Conservation (phyloP, 2,329 filamentous ascomycete genomes). For the Alternaria sp. region DNA sequence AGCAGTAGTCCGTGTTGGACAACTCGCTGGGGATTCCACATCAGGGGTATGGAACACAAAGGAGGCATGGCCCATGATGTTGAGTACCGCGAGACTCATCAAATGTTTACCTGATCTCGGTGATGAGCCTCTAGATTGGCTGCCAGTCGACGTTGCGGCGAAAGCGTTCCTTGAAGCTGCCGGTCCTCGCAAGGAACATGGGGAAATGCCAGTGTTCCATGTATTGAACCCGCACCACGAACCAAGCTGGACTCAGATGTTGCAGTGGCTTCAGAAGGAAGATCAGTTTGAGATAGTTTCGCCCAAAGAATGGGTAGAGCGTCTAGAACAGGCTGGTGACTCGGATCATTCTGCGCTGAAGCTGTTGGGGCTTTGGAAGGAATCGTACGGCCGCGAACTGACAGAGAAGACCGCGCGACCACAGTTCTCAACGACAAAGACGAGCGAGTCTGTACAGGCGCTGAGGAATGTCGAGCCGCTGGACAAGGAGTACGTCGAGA, state of each 20-base stretch:
- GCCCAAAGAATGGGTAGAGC: conserved; percentile 51
- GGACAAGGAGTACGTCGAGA: conserved; percentile 52
- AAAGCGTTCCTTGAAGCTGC: conserved; percentile 57
- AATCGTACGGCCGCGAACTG: conserved; percentile 43
- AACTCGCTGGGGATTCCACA: conserved; percentile 47
- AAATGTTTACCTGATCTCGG: conserved; percentile 37
- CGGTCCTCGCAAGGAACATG: conserved; percentile 8
- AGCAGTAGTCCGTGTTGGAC: conserved; percentile 48
- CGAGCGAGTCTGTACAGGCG: conserved; percentile 41
- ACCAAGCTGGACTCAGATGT: conserved; percentile 55
- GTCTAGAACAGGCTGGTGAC: conserved; percentile 44
- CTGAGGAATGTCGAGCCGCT: conserved; percentile 50
- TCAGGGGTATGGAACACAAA: conserved; percentile 40
- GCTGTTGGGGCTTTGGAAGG: conserved; percentile 59
- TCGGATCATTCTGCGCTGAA: conserved; percentile 54
- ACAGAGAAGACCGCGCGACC: conserved; percentile 7
- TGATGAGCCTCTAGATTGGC: conserved; percentile 39
- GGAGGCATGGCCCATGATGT: conserved; percentile 46
- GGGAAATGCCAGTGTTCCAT: conserved; percentile 52
- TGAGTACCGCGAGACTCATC: conserved; percentile 39
- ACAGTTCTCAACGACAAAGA: conserved; percentile 46
- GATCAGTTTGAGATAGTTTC: conserved; percentile 51
- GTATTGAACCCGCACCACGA: conserved; percentile 55
- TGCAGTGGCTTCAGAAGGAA: conserved; percentile 53
- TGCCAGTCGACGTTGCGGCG: conserved; percentile 47